Evolutionary conservation across 495 filamentous ascomycete species (phyloP).

Genomic region (Aspergillus carlsbadensis): DNA sequence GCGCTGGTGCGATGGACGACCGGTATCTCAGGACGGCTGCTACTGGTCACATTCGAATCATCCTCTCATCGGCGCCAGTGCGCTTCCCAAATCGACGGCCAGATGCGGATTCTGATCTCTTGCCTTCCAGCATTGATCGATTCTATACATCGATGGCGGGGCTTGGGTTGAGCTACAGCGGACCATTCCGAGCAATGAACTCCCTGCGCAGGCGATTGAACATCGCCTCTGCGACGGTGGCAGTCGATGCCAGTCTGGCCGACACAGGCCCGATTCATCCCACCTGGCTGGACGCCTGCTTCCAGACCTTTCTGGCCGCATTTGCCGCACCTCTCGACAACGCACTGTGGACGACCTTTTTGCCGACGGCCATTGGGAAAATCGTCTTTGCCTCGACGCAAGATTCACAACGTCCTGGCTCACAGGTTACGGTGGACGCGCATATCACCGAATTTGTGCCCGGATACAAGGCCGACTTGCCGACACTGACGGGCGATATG

Average conservation of each 20-base stretch:
- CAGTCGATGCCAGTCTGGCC: no score
- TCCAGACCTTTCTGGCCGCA: background rate
- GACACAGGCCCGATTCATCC: background rate
- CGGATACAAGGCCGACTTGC: no score
- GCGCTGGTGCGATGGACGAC: no score
- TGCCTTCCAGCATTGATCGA: conserved; percentile 43
- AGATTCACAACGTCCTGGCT: background rate
- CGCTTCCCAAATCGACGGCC: conserved; percentile 28
- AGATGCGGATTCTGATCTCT: no score
- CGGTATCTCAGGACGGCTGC: no score
- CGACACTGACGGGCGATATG: background rate
- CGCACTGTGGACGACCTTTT: background rate
- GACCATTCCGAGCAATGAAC: conserved; percentile 21
- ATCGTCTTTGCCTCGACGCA: background rate
- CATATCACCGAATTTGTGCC: no score
- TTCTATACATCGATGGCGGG: conserved; percentile 41
- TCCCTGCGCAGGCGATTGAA: background rate
- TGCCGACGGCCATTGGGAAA: background rate
- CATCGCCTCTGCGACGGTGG: background rate
- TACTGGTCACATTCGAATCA: no score
- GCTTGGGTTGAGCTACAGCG: conserved; percentile 32
- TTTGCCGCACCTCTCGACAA: background rate
- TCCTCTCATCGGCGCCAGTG: no score
- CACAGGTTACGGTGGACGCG: background rate
- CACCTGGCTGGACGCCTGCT: background rate